Evolutionary conservation across 441 rosid genomes (phyloP).

Genomic region (Gossypium davidsonii): DNA sequence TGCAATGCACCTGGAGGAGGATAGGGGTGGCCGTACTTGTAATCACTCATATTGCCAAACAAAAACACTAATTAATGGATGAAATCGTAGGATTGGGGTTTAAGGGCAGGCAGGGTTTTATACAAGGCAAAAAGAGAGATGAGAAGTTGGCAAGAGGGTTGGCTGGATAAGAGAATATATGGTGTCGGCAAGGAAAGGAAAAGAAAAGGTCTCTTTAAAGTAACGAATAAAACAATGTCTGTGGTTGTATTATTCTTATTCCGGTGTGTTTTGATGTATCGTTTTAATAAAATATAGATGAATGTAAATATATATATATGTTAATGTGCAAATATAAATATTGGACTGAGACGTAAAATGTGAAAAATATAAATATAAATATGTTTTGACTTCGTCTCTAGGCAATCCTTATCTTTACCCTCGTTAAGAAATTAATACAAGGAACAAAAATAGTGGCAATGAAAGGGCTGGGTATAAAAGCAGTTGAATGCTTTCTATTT

Average conservation of each 20-base stretch:
- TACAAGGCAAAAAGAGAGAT: neutral
- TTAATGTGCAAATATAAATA: too few relatives aligned
- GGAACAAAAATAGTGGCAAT: neutral
- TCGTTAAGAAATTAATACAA: too few relatives aligned
- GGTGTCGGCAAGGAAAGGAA: neutral
- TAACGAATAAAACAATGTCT: neutral
- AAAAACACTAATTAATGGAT: neutral
- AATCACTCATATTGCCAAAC: neutral
- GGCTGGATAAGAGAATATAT: neutral
- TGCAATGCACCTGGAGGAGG: constrained; percentile 9
- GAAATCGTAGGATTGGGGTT: neutral
- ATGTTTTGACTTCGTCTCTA: too few relatives aligned
- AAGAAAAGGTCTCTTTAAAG: neutral
- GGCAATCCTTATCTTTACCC: too few relatives aligned
- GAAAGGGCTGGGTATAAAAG: neutral
- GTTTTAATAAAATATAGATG: too few relatives aligned
- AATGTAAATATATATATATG: too few relatives aligned
- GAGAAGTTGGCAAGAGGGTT: too few relatives aligned
- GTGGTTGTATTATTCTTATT: neutral
- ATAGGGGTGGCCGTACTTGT: constrained; percentile 7
- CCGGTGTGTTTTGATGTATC: neutral
- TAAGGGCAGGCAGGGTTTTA: neutral
- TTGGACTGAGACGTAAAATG: too few relatives aligned
- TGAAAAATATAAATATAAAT: too few relatives aligned
- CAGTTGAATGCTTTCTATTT: neutral